Conservation (phyloP, 1,284 basidiomycete species). For the Fomitopsis pinicola region DNA sequence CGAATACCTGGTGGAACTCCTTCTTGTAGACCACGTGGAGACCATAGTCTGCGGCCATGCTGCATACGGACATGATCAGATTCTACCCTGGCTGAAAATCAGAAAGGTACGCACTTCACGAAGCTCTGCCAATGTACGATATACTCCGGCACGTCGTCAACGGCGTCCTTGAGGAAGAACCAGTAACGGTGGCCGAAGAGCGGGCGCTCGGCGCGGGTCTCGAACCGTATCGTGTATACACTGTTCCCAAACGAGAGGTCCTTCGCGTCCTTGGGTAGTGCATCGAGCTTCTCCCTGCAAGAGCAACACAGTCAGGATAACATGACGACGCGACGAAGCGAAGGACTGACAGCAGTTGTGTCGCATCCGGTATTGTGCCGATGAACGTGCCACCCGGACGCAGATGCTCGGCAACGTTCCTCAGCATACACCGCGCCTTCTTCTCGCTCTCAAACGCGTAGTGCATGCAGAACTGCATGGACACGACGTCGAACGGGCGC, state of each 20-base stretch:
- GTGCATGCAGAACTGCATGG: conserved; percentile 99
- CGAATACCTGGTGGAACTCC: conserved; percentile 86
- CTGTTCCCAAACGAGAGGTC: conserved; percentile 86
- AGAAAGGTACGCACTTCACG: conserved; percentile 55
- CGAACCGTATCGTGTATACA: conserved; percentile 88
- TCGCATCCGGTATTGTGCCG: conserved; percentile 91
- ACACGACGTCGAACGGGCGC: conserved; percentile 85
- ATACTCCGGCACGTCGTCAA: conserved; percentile 96
- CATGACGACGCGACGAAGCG: neutral
- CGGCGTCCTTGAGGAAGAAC: conserved; percentile 93
- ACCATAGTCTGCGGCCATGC: conserved; percentile 82
- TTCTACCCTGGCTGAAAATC: neutral
- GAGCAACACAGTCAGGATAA: conserved; percentile 6
- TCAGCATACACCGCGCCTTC: conserved; percentile 90
- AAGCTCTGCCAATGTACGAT: conserved; percentile 95
- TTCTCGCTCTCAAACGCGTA: conserved; percentile 91
- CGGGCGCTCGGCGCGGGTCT: conserved; percentile 57
- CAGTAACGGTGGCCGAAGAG: conserved; percentile 89
- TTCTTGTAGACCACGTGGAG: conserved; percentile 76
- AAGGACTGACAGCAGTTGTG: conserved; percentile 66
- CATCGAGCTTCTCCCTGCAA: conserved; percentile 60
- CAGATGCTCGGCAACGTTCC: conserved; percentile 84
- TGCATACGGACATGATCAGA: conserved; percentile 25
- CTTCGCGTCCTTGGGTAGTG: conserved; percentile 53
- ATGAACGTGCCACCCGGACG: conserved; percentile 85